Conservation (phyloP, 2,329 filamentous ascomycete species). For the Fusarium liriodendri region DNA sequence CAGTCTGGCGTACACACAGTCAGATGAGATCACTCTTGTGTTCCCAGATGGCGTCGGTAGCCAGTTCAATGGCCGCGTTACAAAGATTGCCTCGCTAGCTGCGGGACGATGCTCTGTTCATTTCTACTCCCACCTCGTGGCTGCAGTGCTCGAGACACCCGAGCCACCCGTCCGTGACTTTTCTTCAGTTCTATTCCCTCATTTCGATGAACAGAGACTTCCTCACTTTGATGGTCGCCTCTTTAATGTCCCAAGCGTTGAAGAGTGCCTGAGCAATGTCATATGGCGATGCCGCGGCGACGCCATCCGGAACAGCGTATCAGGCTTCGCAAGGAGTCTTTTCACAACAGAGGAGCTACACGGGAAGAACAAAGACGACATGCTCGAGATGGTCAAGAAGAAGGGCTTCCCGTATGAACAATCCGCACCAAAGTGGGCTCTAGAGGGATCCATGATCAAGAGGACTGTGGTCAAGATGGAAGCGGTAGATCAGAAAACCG, state of each 20-base stretch:
- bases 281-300: conserved; percentile 29
- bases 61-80: conserved; percentile 23
- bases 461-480: conserved; percentile 6
- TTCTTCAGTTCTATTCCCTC: conserved; percentile 13
- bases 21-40: conserved; percentile 30
- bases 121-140: conserved; percentile 26
- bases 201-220: not conserved
- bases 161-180: conserved; percentile 15
- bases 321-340: conserved; percentile 26
- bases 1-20: conserved; percentile 28
- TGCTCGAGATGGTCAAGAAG: conserved; percentile 25
- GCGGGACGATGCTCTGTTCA: conserved; percentile 27
- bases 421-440: conserved; percentile 23
- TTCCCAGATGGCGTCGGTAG: conserved; percentile 29
- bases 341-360: conserved; percentile 23
- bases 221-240: conserved; percentile 20
- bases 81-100: conserved; percentile 25
- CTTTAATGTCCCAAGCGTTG: conserved; percentile 25
- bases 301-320: conserved; percentile 27
- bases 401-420: conserved; percentile 18
- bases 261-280: conserved; percentile 25
- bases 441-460: conserved; percentile 28
- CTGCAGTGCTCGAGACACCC: conserved; percentile 13
- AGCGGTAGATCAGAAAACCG: conserved; percentile 17
- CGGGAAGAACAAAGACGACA: conserved; percentile 25